Evolutionary conservation across 768 basidiomycete genomes (phyloP).

Genomic region (Tylopilus balloui): DNA sequence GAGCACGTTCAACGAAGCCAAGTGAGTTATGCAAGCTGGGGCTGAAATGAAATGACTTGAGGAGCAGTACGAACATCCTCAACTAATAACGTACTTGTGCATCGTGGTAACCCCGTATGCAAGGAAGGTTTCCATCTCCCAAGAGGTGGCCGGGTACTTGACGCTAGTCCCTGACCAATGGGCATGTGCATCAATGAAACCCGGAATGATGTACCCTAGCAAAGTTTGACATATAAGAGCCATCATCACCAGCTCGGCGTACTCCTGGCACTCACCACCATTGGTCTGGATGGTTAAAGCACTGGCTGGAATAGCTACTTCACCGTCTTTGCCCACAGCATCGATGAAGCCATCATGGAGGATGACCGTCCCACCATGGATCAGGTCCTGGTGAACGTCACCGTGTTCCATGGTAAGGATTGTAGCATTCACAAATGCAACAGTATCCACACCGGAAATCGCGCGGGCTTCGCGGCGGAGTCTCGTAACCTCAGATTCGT

Average conservation of each 20-base stretch:
- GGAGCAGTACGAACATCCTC: neutral
- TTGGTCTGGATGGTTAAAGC: constrained; percentile 52
- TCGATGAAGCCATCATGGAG: constrained; percentile 57
- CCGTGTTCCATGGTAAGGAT: constrained; percentile 66
- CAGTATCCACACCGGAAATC: constrained; percentile 32
- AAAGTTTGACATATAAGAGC: constrained; percentile 3
- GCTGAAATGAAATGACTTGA: constrained; percentile 31
- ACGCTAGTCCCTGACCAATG: constrained; percentile 59
- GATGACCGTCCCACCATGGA: constrained; percentile 49
- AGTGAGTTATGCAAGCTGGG: constrained; percentile 61
- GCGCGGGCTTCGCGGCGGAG: constrained; percentile 48
- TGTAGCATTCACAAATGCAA: constrained; percentile 66
- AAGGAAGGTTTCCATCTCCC: constrained; percentile 73
- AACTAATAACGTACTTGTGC: constrained; percentile 52
- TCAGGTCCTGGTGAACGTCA: constrained; percentile 43
- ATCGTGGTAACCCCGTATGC: constrained; percentile 73
- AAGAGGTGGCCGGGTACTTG: constrained; percentile 58
- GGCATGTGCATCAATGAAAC: constrained; percentile 74
- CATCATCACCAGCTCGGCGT: neutral
- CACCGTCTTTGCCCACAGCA: constrained; percentile 36
- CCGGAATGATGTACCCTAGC: constrained; percentile 60
- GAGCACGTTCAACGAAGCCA: constrained; percentile 61
- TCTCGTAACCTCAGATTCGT: constrained; percentile 57
- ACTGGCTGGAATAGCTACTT: constrained; percentile 34
- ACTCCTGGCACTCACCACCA: constrained; percentile 44